phyloP scores from a whole-genome alignment of 495 filamentous ascomycete species.

The Hypomontagnella monticulosa region DNA sequence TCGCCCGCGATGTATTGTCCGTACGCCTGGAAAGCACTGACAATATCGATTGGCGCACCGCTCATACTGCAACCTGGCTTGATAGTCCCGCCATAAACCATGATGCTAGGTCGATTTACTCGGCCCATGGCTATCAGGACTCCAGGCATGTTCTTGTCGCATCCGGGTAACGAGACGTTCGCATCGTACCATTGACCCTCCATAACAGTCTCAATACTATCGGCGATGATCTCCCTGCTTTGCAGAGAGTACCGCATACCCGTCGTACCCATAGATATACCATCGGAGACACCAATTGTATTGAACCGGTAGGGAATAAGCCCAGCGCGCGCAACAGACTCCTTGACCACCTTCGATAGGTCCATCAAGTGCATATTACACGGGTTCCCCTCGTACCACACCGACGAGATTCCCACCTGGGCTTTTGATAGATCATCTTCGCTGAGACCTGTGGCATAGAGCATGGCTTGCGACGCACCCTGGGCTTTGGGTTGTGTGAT shows the following conservation, averaged over 20 bases:
- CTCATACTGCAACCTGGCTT: conserved; percentile 84
- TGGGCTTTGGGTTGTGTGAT: conserved; percentile 98
- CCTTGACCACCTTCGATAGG: conserved; percentile 81
- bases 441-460: conserved; percentile 90
- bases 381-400: conserved; percentile 91
- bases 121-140: conserved; percentile 98
- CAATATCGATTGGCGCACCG: conserved; percentile 87
- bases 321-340: conserved; percentile 83
- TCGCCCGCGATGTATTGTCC: conserved; percentile 92
- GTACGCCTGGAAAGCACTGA: conserved; percentile 98
- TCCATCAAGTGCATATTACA: conserved; percentile 99
- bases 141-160: conserved; percentile 99
- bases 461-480: conserved; percentile 98
- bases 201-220: conserved; percentile 99
- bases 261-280: conserved; percentile 80
- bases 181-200: conserved; percentile 99
- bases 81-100: conserved; percentile 98
- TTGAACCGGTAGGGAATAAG: conserved; percentile 94
- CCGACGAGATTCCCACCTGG: conserved; percentile 95
- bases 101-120: conserved; percentile 90
- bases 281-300: conserved; percentile 93
- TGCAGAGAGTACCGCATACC: conserved; percentile 97
- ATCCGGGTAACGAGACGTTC: conserved; percentile 97
- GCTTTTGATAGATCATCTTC: conserved; percentile 90
- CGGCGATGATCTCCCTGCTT: conserved; percentile 94